Percentiles rank a stretch among this genome's conserved stretches.
Conservation (phyloP, 768 basidiomycete genomes). For the Lactarius quietus region DNA sequence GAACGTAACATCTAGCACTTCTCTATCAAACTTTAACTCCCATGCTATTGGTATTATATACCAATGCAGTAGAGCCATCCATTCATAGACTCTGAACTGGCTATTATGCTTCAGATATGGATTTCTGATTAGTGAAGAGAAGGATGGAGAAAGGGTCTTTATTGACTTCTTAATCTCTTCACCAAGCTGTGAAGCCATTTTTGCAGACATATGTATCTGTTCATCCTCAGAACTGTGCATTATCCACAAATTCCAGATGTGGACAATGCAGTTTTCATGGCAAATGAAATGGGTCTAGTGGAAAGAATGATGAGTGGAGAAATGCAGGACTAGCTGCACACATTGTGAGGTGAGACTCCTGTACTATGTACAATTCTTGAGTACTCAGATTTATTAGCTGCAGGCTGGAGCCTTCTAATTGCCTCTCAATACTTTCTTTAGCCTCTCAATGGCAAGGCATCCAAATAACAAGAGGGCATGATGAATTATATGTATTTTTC, state of each 20-base stretch:
- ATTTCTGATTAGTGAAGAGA: neutral
- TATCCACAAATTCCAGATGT: conserved; percentile 36
- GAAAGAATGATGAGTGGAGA: conserved; percentile 35
- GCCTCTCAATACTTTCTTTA: no score
- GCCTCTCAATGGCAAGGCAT: neutral
- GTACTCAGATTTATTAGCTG: neutral
- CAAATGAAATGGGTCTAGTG: conserved; percentile 38
- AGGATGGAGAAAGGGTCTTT: neutral
- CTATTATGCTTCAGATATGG: neutral
- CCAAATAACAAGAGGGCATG: neutral
- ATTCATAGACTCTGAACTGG: no score
- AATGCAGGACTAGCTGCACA: conserved; percentile 28
- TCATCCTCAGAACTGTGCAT: neutral
- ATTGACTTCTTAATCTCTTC: neutral
- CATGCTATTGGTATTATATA: neutral
- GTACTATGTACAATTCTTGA: neutral
- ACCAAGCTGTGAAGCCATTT: conserved; percentile 6
- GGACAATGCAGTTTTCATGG: conserved; percentile 35
- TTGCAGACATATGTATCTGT: neutral
- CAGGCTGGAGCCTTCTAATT: neutral
- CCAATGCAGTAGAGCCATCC: neutral
- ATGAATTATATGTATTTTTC: neutral
- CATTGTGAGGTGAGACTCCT: neutral
- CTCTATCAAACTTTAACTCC: neutral
- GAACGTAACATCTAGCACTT: no score